Conservation (phyloP, 441 rosid species). For the Syzygium malaccense region DNA sequence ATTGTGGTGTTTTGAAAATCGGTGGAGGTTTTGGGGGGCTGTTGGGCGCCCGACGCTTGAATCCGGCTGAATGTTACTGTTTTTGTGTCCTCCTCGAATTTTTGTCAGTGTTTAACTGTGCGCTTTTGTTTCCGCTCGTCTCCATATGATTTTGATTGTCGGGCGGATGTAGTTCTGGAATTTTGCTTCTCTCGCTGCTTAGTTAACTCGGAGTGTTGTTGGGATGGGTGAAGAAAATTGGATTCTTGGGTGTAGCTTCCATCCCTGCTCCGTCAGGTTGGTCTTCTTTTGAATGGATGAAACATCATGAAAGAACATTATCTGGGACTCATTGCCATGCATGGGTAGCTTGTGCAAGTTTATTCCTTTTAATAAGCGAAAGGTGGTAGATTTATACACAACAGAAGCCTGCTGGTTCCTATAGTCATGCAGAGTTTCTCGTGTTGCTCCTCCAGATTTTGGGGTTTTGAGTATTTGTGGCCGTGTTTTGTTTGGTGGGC, state of each 20-base stretch:
- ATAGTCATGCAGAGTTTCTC: not conserved
- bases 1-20: not conserved
- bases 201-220: not conserved
- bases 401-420: not conserved
- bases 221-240: too few relatives aligned
- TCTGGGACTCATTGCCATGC: not conserved
- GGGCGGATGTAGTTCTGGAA: not conserved
- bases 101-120: not conserved
- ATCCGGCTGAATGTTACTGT: not conserved
- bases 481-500: not conserved
- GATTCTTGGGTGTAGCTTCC: not conserved
- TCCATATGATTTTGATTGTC: not conserved
- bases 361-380: not conserved
- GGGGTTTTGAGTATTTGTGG: not conserved
- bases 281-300: not conserved
- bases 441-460: not conserved
- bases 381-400: not conserved
- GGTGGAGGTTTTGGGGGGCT: not conserved
- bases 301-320: not conserved
- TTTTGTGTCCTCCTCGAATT: not conserved
- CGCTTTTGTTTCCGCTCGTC: not conserved
- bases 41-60: not conserved
- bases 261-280: not conserved
- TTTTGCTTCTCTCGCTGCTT: not conserved
- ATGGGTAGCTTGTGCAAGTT: not conserved